phyloP scores from a whole-genome alignment of 495 filamentous ascomycete genomes.

The Lophium mytilinum region DNA sequence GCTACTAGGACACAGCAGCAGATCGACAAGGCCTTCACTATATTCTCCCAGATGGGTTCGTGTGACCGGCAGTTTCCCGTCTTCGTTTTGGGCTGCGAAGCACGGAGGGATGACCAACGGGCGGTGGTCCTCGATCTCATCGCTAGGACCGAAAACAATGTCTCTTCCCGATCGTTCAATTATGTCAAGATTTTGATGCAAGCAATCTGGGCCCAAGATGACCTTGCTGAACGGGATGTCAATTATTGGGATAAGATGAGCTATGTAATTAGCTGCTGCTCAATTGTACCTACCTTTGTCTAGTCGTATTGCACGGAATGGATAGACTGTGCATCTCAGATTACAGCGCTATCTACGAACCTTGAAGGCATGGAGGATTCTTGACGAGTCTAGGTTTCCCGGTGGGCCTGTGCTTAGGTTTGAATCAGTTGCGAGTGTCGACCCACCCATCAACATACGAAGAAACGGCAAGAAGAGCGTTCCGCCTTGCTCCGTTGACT shows the following conservation, averaged over 20 bases:
- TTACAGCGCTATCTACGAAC: too few relatives aligned
- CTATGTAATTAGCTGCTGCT: slow-evolving; percentile 26
- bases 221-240: slow-evolving; percentile 29
- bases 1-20: slow-evolving; percentile 31
- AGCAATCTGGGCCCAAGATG: slow-evolving; percentile 35
- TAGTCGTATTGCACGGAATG: neutral
- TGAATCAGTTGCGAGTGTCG: too few relatives aligned
- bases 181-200: slow-evolving; percentile 27
- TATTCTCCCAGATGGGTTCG: slow-evolving; percentile 40
- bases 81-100: slow-evolving; percentile 37
- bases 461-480: too few relatives aligned
- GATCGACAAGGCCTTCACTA: slow-evolving; percentile 48
- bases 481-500: too few relatives aligned
- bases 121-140: slow-evolving; percentile 30
- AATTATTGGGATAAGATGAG: slow-evolving; percentile 31
- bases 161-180: slow-evolving; percentile 25
- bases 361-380: too few relatives aligned
- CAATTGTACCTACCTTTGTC: slow-evolving; percentile 27
- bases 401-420: too few relatives aligned
- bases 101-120: slow-evolving; percentile 32
- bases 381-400: too few relatives aligned
- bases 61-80: slow-evolving; percentile 34
- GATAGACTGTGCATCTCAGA: too few relatives aligned
- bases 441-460: too few relatives aligned
- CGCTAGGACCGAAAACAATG: slow-evolving; percentile 23